Conservation (phyloP, 148 eudicot genomes). For the Vaccinium myrtillus region DNA sequence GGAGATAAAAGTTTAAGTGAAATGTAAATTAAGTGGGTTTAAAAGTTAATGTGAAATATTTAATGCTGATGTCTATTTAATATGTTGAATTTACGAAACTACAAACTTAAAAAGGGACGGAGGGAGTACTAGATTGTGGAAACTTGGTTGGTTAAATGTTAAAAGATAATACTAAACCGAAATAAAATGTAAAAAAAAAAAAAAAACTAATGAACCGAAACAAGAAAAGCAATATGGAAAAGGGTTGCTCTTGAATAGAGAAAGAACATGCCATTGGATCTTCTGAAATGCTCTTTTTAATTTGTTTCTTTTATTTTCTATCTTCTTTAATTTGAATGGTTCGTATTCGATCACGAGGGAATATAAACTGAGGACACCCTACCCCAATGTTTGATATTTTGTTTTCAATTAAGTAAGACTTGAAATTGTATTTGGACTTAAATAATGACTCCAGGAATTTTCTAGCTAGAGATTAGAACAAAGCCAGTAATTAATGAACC, state of each 20-base stretch:
- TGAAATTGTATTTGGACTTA: background rate
- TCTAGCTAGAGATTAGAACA: background rate
- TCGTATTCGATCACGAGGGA: background rate
- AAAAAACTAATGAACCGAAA: background rate
- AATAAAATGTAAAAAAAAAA: no score
- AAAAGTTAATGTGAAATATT: no score
- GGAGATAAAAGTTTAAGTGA: no score
- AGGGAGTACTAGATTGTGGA: no score
- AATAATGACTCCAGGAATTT: background rate
- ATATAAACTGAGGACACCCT: background rate
- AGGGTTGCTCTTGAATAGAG: background rate
- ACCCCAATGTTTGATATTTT: background rate
- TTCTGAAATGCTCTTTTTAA: background rate
- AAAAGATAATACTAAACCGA: no score
- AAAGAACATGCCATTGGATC: slow-evolving; percentile 17
- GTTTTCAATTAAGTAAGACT: background rate
- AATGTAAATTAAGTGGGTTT: no score
- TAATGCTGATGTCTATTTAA: no score
- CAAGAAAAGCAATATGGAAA: background rate
- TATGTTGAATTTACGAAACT: no score
- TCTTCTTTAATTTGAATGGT: background rate
- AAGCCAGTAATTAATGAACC: background rate
- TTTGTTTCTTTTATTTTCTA: background rate
- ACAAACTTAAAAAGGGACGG: no score
- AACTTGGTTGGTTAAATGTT: no score